Evolutionary conservation across 2,329 filamentous ascomycete species (phyloP).

Genomic region (Fusarium buxicola): DNA sequence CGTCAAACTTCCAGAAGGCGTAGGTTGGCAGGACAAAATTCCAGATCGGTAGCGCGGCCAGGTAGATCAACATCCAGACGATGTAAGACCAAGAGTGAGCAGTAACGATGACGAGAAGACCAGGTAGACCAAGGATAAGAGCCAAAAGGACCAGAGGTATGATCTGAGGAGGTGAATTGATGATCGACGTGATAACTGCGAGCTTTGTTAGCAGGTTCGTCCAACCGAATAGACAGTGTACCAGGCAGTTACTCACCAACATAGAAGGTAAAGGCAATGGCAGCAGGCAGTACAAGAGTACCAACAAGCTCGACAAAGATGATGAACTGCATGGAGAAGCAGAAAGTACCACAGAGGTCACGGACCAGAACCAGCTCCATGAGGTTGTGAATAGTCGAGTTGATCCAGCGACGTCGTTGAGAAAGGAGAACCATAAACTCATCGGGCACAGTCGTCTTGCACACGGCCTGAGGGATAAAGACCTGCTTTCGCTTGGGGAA

Average conservation of each 20-base stretch:
- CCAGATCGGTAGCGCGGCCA: slow-evolving; percentile 93
- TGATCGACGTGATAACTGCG: slow-evolving; percentile 85
- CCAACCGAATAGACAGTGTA: not conserved
- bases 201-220: slow-evolving; percentile 12
- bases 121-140: slow-evolving; percentile 93
- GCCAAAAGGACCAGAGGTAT: slow-evolving; percentile 91
- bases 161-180: slow-evolving; percentile 79
- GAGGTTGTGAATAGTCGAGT: slow-evolving; percentile 97
- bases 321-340: slow-evolving; percentile 99
- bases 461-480: slow-evolving; percentile 97
- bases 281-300: slow-evolving; percentile 93
- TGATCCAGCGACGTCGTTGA: slow-evolving; percentile 97
- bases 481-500: slow-evolving; percentile 99
- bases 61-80: slow-evolving; percentile 96
- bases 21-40: slow-evolving; percentile 96
- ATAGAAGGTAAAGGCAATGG: slow-evolving; percentile 97
- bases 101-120: slow-evolving; percentile 89
- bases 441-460: slow-evolving; percentile 97
- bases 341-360: slow-evolving; percentile 98
- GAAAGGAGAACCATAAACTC: slow-evolving; percentile 92
- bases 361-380: slow-evolving; percentile 97
- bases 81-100: slow-evolving; percentile 94
- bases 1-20: slow-evolving; percentile 99
- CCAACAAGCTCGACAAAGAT: slow-evolving; percentile 95
- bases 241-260: slow-evolving; percentile 80